Base-by-base conservation (phyloP, 1,284 basidiomycete genomes). In the Lentinus polychrous region DNA sequence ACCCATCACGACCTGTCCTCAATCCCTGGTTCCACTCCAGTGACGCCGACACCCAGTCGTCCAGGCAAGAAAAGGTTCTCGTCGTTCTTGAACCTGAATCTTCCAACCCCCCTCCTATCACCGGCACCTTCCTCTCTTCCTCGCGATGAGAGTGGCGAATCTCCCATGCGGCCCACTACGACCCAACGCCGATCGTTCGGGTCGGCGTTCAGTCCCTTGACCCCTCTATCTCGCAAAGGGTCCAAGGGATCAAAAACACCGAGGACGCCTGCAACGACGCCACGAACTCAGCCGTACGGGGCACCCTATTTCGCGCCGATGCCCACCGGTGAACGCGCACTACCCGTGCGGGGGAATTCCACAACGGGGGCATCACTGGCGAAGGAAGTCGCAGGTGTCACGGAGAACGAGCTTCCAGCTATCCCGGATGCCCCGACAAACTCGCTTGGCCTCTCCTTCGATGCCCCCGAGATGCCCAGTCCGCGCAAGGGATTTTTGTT, bases 241-340 rank as follows among this genome's bases (percentile, higher is more conserved):
- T 12, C 45, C 27, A 39, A 20, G 18, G n/a, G n/a, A 22, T 12
- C 45, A 10, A 44, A 44, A 41, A 43, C 35, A 3, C 47, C 41
- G 8, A 15, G 35, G 36, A 45, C 44, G 12, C 17, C 27, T 32
- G 45, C 14, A 15, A 40, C 47, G 24, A 48, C 53, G 34, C 51
- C 59, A 12, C 69, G 72, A 15, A 72, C 71, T 7, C 69, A 74
- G 37, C 72, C 72, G 3, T 73, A 73, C 40, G 66, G 66, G 3
- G 60, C 66, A 8, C 72, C 71, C 2, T 70, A 70, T 57, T 70
- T 64, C 48, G 69, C 64, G 7, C 52, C 57, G 1, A 66, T 64
- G 61, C 70, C 71, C 15, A 59, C 43, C 15, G 49, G 48, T 20
- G 50, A 52, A 6, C 50, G 52, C 23, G 49, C 47, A n/a, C 48